phyloP scores from a whole-genome alignment of 305 asterid species.

The Solanum aculeatissimum region DNA sequence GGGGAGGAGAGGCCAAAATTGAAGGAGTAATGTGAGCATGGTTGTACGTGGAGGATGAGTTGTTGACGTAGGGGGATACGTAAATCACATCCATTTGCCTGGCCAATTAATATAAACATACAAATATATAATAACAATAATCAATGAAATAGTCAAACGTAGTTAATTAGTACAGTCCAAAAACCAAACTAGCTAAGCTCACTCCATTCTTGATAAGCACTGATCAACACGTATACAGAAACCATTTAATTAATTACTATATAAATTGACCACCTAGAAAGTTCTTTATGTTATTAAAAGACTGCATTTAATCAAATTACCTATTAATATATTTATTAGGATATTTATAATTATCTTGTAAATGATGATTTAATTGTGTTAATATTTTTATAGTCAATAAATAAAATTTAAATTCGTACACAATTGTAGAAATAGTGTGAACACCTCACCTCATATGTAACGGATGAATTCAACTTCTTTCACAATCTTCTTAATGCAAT shows the following conservation, averaged over 20 bases:
- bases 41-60: background rate
- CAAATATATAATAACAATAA: background rate
- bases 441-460: background rate
- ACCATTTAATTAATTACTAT: background rate
- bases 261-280: background rate
- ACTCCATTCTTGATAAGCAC: background rate
- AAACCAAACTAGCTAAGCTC: background rate
- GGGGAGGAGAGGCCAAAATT: background rate
- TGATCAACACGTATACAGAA: background rate
- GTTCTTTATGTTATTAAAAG: background rate
- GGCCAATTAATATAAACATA: background rate
- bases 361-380: background rate
- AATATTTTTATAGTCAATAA: background rate
- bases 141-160: background rate
- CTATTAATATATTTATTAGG: background rate
- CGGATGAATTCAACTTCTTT: background rate
- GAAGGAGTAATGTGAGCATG: background rate
- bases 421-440: background rate
- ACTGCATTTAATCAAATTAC: too few species aligned
- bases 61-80: background rate
- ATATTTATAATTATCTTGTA: background rate
- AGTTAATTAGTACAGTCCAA: background rate
- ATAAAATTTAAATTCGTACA: too few species aligned
- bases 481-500: background rate
- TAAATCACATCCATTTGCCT: slow-evolving; percentile 2